Percentiles rank a stretch among this genome's conserved stretches.
phyloP scores from a whole-genome alignment of 2,329 filamentous ascomycete species.

The Exutisphaerella laricina region DNA sequence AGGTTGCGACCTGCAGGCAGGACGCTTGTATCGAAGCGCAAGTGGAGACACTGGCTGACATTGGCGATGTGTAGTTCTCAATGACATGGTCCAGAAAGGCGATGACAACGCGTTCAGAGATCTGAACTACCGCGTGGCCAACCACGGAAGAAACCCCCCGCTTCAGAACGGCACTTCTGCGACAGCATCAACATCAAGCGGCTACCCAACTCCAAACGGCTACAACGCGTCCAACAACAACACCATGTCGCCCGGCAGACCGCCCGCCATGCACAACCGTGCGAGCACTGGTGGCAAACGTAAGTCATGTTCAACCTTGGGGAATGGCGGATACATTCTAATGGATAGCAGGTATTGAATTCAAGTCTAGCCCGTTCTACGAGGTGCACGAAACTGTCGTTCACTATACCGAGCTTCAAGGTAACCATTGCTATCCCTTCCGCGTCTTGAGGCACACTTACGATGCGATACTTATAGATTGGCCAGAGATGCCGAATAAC shows the following conservation, averaged over 20 bases:
- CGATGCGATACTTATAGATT: slow-evolving; percentile 28
- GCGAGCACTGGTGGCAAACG: slow-evolving; percentile 14
- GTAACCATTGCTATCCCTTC: slow-evolving; percentile 45
- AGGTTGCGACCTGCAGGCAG: slow-evolving; percentile 14
- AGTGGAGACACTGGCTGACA: slow-evolving; percentile 8
- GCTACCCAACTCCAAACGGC: slow-evolving; percentile 12
- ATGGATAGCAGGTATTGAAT: slow-evolving; percentile 32
- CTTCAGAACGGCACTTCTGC: slow-evolving; percentile 13
- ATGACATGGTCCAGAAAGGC: slow-evolving; percentile 30
- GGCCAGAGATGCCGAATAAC: slow-evolving; percentile 56
- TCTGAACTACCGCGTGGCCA: slow-evolving; percentile 37
- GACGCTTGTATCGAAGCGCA: neutral
- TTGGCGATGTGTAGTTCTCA: slow-evolving; percentile 34
- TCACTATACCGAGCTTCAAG: slow-evolving; percentile 61
- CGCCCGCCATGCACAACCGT: slow-evolving; percentile 12
- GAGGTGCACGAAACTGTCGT: slow-evolving; percentile 61
- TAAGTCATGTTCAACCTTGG: slow-evolving; percentile 9
- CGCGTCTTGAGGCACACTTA: slow-evolving; percentile 24
- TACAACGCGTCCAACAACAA: slow-evolving; percentile 7
- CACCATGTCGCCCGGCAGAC: slow-evolving; percentile 15
- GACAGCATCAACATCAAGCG: slow-evolving; percentile 6
- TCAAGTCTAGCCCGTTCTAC: slow-evolving; percentile 84
- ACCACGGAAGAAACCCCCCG: slow-evolving; percentile 37
- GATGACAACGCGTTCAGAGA: slow-evolving; percentile 36
- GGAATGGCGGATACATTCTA: neutral